Percentiles rank a stretch among this genome's conserved stretches.
phyloP scores from a whole-genome alignment of 148 eudicot species.

The Camellia sinensis region DNA sequence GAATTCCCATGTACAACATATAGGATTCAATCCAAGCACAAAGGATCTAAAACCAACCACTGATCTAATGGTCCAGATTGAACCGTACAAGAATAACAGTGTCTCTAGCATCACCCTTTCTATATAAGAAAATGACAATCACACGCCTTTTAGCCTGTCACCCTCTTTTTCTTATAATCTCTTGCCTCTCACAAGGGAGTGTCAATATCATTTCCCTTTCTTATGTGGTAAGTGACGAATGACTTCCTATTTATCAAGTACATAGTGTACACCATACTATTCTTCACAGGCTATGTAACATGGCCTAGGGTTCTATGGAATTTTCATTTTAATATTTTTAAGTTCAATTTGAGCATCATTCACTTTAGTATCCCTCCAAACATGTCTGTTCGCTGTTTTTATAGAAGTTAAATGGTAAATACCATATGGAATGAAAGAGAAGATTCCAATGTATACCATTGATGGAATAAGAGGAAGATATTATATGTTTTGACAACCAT shows the following conservation, averaged over 20 bases:
- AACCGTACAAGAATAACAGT: too few species aligned
- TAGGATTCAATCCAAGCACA: too few species aligned
- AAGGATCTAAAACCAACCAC: too few species aligned
- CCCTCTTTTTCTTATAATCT: too few species aligned
- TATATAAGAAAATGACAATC: too few species aligned
- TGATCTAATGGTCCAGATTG: too few species aligned
- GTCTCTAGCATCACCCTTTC: too few species aligned
- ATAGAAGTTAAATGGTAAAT: not conserved
- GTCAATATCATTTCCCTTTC: too few species aligned
- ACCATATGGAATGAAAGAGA: not conserved
- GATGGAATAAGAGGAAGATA: not conserved
- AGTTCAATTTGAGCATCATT: not conserved
- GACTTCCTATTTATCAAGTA: not conserved
- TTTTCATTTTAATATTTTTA: not conserved
- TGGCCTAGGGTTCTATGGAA: not conserved
- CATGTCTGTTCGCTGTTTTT: not conserved
- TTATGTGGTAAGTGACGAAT: not conserved
- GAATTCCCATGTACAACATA: too few species aligned
- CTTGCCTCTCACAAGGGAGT: too few species aligned
- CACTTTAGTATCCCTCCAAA: not conserved
- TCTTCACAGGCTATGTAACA: not conserved
- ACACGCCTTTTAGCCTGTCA: too few species aligned
- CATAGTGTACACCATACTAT: not conserved
- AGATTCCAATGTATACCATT: not conserved
- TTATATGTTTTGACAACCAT: not conserved